Evolutionary conservation across 257 asterid genomes (phyloP).

Genomic region (Fraxinus quadrangulata): DNA sequence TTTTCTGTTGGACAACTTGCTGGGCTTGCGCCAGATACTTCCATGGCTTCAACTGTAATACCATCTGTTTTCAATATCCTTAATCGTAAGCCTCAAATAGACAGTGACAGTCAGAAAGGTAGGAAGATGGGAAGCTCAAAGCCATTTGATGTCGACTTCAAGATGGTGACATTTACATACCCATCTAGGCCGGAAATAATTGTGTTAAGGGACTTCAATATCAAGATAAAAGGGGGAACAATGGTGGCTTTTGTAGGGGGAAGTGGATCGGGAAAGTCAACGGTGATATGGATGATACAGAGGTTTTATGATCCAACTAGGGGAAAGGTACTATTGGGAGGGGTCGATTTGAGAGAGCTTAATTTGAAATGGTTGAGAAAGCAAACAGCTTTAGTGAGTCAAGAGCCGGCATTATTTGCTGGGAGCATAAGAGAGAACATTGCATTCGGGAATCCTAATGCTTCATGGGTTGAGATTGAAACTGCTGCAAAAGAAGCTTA

Average conservation of each 20-base stretch:
- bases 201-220: slow-evolving; percentile 51
- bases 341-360: slow-evolving; percentile 62
- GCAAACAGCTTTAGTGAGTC: slow-evolving; percentile 76
- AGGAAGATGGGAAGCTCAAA: slow-evolving; percentile 47
- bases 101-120: slow-evolving; percentile 34
- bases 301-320: slow-evolving; percentile 78
- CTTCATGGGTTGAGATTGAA: slow-evolving; percentile 81
- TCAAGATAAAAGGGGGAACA: slow-evolving; percentile 60
- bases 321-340: slow-evolving; percentile 66
- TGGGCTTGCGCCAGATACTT: slow-evolving; percentile 87
- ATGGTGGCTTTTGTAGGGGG: slow-evolving; percentile 84
- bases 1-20: slow-evolving; percentile 92
- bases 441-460: slow-evolving; percentile 65
- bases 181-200: slow-evolving; percentile 61
- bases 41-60: slow-evolving; percentile 60
- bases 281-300: slow-evolving; percentile 74
- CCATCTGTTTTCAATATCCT: slow-evolving; percentile 55
- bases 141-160: slow-evolving; percentile 63
- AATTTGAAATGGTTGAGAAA: slow-evolving; percentile 69
- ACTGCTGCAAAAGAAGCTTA: slow-evolving; percentile 77
- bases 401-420: slow-evolving; percentile 82
- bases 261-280: slow-evolving; percentile 89
- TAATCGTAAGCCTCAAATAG: slow-evolving; percentile 57
- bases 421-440: slow-evolving; percentile 81
- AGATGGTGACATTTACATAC: slow-evolving; percentile 64